Evolutionary conservation across 176 grass and related monocot species (phyloP), one percentile per base, ranked within the genome.

Genomic region (Phyllostachys edulis): DNA sequence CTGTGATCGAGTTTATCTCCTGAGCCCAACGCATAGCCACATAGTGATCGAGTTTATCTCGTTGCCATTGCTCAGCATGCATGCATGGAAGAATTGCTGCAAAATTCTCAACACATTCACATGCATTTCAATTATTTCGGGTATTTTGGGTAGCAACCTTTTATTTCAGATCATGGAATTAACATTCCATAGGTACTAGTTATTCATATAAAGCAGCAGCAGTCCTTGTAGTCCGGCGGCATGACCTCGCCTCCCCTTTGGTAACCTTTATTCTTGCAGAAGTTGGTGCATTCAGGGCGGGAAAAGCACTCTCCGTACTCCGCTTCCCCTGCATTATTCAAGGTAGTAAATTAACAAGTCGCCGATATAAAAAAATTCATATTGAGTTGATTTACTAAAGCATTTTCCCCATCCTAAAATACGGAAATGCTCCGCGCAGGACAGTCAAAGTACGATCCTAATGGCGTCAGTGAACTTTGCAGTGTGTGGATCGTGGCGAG

Each of bases 191-290:
- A 37, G 21, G 15, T 9, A 6, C 63, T 20, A 8, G 26, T 32
- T 71, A 17, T 21, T 34, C 67, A 46, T 52, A 42, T 42, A 12
- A 71, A 20, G 67, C 80, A 82, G 17, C 67, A 82, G 24, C 80
- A 71, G 17, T 81, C 66, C 37, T 14, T 40, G 79, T 29, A 82
- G 79, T 57, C 20, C 0, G 79, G 66, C 17, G 23, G 1, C 79
- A 82, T 9, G 17, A 26, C 15, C 51, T 82, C 15, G 14, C 65
- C 79, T 41, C 79, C 79, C 50, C 7, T 81, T 5, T 1, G 8
- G 38, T 71, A 81, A 21, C 66, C 79, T 21, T 57, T n/a, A 3
- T 20, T 44, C 37, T 70, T 81, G 38, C 50, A 81, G 37, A 21
- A 81, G 79, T 56, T 40, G 66, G 1, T 59, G 39, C 79, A 81